Evolutionary conservation across 345 rosid species (phyloP).

Genomic region (Trapa incisa): DNA sequence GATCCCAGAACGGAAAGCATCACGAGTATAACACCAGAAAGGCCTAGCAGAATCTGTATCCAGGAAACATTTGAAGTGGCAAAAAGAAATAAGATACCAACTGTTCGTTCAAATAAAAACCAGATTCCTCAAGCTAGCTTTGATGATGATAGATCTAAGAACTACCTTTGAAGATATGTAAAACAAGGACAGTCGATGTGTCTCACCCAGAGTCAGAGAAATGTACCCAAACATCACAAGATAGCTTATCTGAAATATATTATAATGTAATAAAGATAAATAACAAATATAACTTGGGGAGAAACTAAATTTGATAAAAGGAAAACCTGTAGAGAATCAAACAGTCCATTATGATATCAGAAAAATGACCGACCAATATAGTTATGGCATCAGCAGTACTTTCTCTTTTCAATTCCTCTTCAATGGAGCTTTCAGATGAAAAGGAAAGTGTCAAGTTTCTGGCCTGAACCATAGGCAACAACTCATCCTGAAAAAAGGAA

Average conservation of each 20-base stretch:
- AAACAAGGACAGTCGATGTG: slow-evolving; percentile 58
- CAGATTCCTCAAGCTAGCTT: neutral
- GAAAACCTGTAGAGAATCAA: neutral
- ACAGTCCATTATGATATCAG: neutral
- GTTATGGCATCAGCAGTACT: slow-evolving; percentile 93
- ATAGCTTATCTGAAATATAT: slow-evolving; percentile 75
- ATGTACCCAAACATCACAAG: slow-evolving; percentile 98
- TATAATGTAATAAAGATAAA: slow-evolving; percentile 6
- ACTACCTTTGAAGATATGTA: slow-evolving; percentile 80
- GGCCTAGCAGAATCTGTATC: slow-evolving; percentile 81
- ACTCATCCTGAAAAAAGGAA: slow-evolving; percentile 51
- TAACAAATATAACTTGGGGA: neutral
- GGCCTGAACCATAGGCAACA: slow-evolving; percentile 64
- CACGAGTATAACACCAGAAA: slow-evolving; percentile 91
- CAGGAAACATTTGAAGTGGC: slow-evolving; percentile 9
- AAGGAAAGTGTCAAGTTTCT: slow-evolving; percentile 71
- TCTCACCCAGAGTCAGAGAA: slow-evolving; percentile 75
- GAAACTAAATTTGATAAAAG: neutral
- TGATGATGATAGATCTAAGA: neutral
- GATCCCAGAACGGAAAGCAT: slow-evolving; percentile 95
- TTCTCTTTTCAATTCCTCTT: slow-evolving; percentile 92
- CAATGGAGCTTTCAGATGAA: slow-evolving; percentile 93
- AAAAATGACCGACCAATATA: slow-evolving; percentile 40
- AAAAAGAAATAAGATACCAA: neutral
- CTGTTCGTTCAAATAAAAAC: neutral